Percentiles rank a stretch among this genome's conserved stretches.
Evolutionary conservation across 495 filamentous ascomycete species (phyloP).

Genomic region (Penicillium verhagenii): DNA sequence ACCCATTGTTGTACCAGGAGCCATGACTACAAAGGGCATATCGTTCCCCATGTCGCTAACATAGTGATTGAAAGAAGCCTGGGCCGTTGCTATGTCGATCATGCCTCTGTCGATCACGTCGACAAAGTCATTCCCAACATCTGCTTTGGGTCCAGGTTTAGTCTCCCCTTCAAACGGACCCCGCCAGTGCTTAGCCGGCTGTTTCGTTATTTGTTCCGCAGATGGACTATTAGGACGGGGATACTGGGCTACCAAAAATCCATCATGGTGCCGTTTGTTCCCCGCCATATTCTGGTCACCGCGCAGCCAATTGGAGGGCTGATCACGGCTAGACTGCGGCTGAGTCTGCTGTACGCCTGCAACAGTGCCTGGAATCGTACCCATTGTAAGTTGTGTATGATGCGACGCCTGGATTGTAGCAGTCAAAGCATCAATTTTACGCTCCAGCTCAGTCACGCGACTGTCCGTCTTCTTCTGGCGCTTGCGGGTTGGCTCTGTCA

Average conservation of each 20-base stretch:
- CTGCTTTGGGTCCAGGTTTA: slow-evolving; percentile 12
- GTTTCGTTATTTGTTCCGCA: slow-evolving; percentile 21
- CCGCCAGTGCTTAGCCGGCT: slow-evolving; percentile 15
- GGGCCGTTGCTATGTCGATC: slow-evolving; percentile 60
- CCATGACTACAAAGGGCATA: slow-evolving; percentile 78
- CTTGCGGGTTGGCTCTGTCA: slow-evolving; percentile 81
- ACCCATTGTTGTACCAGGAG: slow-evolving; percentile 59
- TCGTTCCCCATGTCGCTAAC: slow-evolving; percentile 65
- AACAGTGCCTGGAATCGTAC: background rate
- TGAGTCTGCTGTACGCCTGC: background rate
- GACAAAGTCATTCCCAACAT: slow-evolving; percentile 35
- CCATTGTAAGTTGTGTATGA: slow-evolving; percentile 6
- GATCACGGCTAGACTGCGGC: slow-evolving; percentile 1
- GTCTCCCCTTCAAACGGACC: slow-evolving; percentile 9
- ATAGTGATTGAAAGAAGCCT: slow-evolving; percentile 67
- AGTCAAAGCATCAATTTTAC: slow-evolving; percentile 87
- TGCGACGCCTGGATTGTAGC: slow-evolving; percentile 64
- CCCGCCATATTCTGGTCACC: slow-evolving; percentile 13
- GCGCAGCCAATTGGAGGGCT: slow-evolving; percentile 13
- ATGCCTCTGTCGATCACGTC: slow-evolving; percentile 74
- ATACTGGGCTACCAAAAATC: slow-evolving; percentile 20
- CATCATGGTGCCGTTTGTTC: slow-evolving; percentile 26
- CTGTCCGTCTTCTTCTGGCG: slow-evolving; percentile 92
- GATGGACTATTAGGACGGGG: slow-evolving; percentile 23
- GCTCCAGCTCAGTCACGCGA: slow-evolving; percentile 88